phyloP scores from a whole-genome alignment of 805 yeast species.

The Kregervanrija pseudodelftensis region DNA sequence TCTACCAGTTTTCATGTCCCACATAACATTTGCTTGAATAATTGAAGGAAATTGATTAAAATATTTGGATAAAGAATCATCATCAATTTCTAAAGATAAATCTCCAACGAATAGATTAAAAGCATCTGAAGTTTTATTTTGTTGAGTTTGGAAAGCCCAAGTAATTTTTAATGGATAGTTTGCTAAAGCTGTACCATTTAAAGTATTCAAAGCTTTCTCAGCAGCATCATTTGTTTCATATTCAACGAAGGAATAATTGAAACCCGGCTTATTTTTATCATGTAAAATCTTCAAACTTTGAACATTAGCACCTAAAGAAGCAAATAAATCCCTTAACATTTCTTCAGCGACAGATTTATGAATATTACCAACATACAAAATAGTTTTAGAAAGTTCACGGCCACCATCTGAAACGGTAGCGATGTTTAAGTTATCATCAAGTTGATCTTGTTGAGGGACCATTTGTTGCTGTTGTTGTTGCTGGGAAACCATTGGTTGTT shows the following conservation, averaged over 20 bases:
- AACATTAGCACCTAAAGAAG: constrained; percentile 47
- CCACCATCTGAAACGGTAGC: constrained; percentile 80
- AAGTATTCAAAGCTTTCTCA: constrained; percentile 48
- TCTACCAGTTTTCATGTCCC: constrained; percentile 94
- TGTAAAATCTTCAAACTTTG: constrained; percentile 61
- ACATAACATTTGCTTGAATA: constrained; percentile 87
- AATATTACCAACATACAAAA: constrained; percentile 71
- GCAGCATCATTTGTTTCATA: constrained; percentile 55
- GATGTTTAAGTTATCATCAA: constrained; percentile 24
- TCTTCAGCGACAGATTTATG: constrained; percentile 62
- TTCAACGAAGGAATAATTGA: constrained; percentile 81
- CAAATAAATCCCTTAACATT: constrained; percentile 50
- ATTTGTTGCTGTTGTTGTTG: background rate
- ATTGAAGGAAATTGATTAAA: constrained; percentile 54
- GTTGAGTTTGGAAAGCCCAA: constrained; percentile 82
- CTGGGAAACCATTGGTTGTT: background rate
- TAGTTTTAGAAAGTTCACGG: constrained; percentile 65
- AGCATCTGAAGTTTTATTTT: constrained; percentile 45
- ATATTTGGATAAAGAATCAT: constrained; percentile 54
- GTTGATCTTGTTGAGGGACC: background rate
- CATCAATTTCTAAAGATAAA: constrained; percentile 73
- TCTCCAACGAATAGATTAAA: constrained; percentile 84
- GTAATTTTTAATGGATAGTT: constrained; percentile 56
- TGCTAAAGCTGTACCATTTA: constrained; percentile 51
- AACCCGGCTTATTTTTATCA: constrained; percentile 68